Evolutionary conservation across 805 yeast genomes (phyloP), one percentile per base, ranked within the genome.

Genomic region (Citeromyces nyonsensis): DNA sequence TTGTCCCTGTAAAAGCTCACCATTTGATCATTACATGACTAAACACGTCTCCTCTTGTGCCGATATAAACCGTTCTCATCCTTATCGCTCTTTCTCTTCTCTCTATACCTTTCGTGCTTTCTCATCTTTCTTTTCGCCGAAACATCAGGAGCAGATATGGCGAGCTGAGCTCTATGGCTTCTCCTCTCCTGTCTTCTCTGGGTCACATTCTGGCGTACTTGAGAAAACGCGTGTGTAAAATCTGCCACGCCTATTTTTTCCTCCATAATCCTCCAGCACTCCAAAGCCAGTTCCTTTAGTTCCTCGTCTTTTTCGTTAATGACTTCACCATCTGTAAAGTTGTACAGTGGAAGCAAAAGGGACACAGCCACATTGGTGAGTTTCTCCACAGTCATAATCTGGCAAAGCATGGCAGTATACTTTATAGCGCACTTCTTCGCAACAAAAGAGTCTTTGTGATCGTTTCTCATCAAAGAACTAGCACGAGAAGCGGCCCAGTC

Each of bases 81-180:
- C 5, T 26, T 9, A 10, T 14, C 14, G 10, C 26, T 26, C 11
- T 69, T 78, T 51, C 95, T 68, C 61, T 77, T 81, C 39, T 80
- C 91, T 49, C 86, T 72, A 20, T 69, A 66, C 43, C 76, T 68
- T 26, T 64, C 71, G 56, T 86, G 93, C 51, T 80, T 82, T 54
- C 63, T 76, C 45, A 82, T 47, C 56, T 79, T 82, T 51, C 81
- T 70, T 41, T 66, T 68, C 2, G 95, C 91, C n/a, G 83, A 76
- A 28, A 68, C 54, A 10, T 79, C 94, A 1, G 97, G 97, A 4
- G 78, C 80, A 13, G 64, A 67, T 8, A 86, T 62, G 3, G 84
- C 79, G 48, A 83, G 56, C 36, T 79, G 75, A 0, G 94, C 79
- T 36, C 85, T 64, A 47, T 75, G 77, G 0, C 80, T 67, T 47